Base-by-base conservation (phyloP, 768 basidiomycete species). In the Boletales sp. region DNA sequence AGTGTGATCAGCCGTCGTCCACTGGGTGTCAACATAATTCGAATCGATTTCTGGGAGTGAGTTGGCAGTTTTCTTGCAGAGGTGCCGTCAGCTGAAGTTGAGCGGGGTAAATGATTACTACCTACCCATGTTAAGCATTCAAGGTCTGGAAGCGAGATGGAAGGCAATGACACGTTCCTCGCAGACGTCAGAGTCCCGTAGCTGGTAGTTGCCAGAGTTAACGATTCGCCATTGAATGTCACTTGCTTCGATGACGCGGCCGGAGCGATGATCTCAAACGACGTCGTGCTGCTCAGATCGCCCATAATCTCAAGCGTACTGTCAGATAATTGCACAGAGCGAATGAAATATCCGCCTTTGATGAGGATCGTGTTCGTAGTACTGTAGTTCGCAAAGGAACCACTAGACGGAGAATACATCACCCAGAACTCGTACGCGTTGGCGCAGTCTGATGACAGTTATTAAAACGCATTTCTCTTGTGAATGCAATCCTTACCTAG, bases 351-450 rank as follows among this genome's bases (percentile, higher is more conserved):
- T 31, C 76, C 76, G 48, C 77, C 76, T 57, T 75, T 76, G 33
- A 79, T 65, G 39, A 76, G 70, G 41, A 78, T 69, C 2, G 77
- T 72, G 54, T 74, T 71, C 35, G 72, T 57, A 7, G 69, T 77
- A 48, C 59, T 72, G 49, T 64, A 66, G 47, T 55, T 66, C 6
- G 55, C 60, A 39, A 73, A 73, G 13, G 66, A 46, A 21, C 74
- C 72, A 5, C 59, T 54, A 11, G 71, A 62, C 1, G 72, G 75
- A 0, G 55, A 56, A 46, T 78, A 70, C 51, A 78, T 62, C 30
- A 76, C 71, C 78, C 78, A 79, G 59, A 77, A 78, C 48, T 77
- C 67, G 50, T 79, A 79, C 6, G 78, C 78, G 30, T 69, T 75
- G 38, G 64, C 61, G 34, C 75, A 76, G 56, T 80, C 78, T 78